Conservation (phyloP, 148 eudicot genomes). For the Camellia sinensis region DNA sequence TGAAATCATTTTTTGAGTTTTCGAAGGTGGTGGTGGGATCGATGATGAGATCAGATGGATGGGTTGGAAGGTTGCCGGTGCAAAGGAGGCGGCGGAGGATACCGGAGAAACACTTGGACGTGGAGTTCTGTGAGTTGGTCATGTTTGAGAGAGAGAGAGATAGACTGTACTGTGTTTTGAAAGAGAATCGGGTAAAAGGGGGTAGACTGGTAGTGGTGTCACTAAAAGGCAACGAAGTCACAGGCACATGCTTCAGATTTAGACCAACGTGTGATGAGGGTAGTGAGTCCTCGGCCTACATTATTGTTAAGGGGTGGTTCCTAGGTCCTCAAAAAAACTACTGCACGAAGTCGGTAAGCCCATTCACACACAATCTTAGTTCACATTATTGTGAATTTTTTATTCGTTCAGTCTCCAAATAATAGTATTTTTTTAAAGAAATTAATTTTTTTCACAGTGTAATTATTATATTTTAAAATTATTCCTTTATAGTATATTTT, state of each 20-base stretch:
- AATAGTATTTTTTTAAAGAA: no score
- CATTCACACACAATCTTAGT: background rate
- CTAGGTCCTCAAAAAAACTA: background rate
- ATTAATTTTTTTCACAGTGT: no score
- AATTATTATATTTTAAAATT: no score
- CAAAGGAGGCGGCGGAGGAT: slow-evolving; percentile 38
- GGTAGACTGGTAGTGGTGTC: no score
- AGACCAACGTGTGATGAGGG: background rate
- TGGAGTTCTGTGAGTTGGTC: slow-evolving; percentile 15
- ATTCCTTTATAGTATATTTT: no score
- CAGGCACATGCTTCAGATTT: background rate
- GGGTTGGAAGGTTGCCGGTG: slow-evolving; percentile 37
- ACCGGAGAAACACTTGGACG: slow-evolving; percentile 37
- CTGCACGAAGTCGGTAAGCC: background rate
- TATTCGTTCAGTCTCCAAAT: no score
- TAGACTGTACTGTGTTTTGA: background rate
- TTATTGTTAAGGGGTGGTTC: no score
- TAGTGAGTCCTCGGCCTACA: no score
- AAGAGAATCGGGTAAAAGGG: no score
- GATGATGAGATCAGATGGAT: slow-evolving; percentile 25
- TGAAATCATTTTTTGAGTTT: background rate
- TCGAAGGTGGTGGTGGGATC: no score
- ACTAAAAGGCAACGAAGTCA: no score
- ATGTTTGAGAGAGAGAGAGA: slow-evolving; percentile 11
- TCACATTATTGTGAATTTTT: background rate